These are phyloP conservation scores for Astragalus membranaceus DNA, from an alignment of 306 rosid genomes.

Conservation along the genomic window DNA sequence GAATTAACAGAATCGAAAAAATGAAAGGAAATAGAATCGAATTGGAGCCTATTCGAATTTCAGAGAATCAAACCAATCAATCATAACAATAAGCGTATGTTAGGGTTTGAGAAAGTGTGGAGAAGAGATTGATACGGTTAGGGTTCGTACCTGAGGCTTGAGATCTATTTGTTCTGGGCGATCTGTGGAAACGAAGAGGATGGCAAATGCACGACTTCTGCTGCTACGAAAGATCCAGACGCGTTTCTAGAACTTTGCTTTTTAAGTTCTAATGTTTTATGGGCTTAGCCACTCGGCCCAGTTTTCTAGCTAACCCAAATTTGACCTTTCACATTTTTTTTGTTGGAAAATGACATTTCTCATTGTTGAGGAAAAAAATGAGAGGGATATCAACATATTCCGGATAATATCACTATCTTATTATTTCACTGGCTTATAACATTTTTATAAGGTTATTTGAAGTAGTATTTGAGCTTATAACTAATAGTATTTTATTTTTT, in stretches of 20 bases:
- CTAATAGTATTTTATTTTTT: too few relatives aligned
- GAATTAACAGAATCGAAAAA: neutral
- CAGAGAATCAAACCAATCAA: neutral
- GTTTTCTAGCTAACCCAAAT: too few relatives aligned
- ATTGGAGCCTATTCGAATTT: neutral
- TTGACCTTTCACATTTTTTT: too few relatives aligned
- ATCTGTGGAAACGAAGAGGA: neutral
- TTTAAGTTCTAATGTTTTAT: neutral
- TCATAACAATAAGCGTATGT: neutral
- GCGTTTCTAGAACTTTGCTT: neutral
- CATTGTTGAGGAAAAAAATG: too few relatives aligned
- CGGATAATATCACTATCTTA: too few relatives aligned
- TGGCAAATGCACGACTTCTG: neutral
- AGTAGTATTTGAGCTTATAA: too few relatives aligned
- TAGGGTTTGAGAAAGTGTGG: neutral
- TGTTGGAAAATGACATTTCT: too few relatives aligned
- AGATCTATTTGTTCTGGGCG: slow-evolving; percentile 13
- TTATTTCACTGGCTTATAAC: too few relatives aligned
- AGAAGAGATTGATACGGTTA: slow-evolving; percentile 9
- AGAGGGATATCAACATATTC: too few relatives aligned
- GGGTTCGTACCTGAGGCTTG: slow-evolving; percentile 31
- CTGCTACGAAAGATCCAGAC: neutral
- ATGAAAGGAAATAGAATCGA: neutral
- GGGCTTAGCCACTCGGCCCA: slow-evolving; percentile 1
- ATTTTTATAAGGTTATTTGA: too few relatives aligned